These are phyloP conservation scores for Canavalia ensiformis DNA, from an alignment of 306 rosid species.

Conservation along the genomic window DNA sequence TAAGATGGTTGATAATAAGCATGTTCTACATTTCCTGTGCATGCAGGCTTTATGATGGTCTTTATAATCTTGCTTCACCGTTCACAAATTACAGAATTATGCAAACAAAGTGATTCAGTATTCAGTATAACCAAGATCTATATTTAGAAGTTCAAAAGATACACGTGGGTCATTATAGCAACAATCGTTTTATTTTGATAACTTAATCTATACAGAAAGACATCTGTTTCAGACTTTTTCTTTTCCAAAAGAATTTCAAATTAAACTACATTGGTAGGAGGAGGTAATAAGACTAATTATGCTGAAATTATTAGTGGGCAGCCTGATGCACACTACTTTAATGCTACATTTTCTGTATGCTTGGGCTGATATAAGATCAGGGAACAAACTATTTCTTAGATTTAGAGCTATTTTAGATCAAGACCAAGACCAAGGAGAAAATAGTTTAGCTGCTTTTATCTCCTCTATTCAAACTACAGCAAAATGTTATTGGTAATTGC, in stretches of 20 bases:
- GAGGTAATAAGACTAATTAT: constrained; percentile 1
- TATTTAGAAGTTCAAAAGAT: background rate
- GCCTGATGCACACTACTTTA: background rate
- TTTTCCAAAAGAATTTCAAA: background rate
- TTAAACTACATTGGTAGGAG: background rate
- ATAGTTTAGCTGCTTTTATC: background rate
- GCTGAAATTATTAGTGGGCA: constrained; percentile 1
- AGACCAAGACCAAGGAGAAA: background rate
- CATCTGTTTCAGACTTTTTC: background rate
- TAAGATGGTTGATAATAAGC: background rate
- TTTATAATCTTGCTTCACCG: constrained; percentile 1
- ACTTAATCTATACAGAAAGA: background rate
- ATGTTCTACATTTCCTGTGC: constrained; percentile 32
- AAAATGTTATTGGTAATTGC: background rate
- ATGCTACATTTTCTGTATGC: background rate
- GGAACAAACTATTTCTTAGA: constrained; percentile 10
- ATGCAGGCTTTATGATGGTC: constrained; percentile 5
- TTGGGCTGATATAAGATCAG: constrained; percentile 8
- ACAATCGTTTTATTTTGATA: constrained; percentile 5
- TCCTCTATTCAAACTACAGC: background rate
- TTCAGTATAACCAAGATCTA: background rate
- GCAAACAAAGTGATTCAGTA: background rate
- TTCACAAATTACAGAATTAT: background rate
- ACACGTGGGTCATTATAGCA: background rate
- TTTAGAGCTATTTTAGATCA: background rate